Evolutionary conservation across 495 filamentous ascomycete genomes (phyloP), one percentile per base, ranked within the genome.

Genomic region (Lasiosphaeriaceae sp.): DNA sequence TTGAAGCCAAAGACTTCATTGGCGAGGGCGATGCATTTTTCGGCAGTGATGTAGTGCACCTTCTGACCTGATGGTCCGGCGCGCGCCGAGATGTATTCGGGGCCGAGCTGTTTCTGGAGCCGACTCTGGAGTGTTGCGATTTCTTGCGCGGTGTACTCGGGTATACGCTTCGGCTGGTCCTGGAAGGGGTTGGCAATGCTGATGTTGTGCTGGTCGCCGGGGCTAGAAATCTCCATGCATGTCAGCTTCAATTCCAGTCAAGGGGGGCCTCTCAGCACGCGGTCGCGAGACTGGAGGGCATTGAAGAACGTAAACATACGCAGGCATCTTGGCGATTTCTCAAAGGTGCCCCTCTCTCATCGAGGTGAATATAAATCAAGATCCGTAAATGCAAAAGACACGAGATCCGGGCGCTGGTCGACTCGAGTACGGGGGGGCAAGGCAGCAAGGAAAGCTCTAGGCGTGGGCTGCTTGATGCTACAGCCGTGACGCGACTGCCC

Each of bases 1-100:
- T 97, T 97, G 77, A 99, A 99, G 9, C 94, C 94, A 73, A 99
- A 97, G 3, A 97, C 89, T 63, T 99, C 91, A 65, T 99, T 99
- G 34, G 94, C 94, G 35, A 99, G 86, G 50, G 88, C 89, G 61
- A 99, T 97, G 69, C 85, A 89, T 74, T 97, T 97, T 62, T 97
- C 91, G 6, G 89, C 91, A 11, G 88, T 83, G 26, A 99, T 78
- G 73, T 99, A 97, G 65, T 94, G 89, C 17, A 97, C 86, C 69
- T 89, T 93, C 54, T 84, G 83, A 41, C 91, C 92, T 0, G 83
- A 85, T 6, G 89, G 84, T 17, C 95, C 94, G 16, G 86, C 77
- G 63, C 94, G 80, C 5, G 88, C 80, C 2, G 92, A 97, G 47
- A 99, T 86, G 67, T 93, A 97, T 75, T 99, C 95, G 1, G 94